A percentile compares a stretch with the other conserved stretches of the same genome.
phyloP scores from a whole-genome alignment of 495 filamentous ascomycete genomes.

The Neurospora sp. region DNA sequence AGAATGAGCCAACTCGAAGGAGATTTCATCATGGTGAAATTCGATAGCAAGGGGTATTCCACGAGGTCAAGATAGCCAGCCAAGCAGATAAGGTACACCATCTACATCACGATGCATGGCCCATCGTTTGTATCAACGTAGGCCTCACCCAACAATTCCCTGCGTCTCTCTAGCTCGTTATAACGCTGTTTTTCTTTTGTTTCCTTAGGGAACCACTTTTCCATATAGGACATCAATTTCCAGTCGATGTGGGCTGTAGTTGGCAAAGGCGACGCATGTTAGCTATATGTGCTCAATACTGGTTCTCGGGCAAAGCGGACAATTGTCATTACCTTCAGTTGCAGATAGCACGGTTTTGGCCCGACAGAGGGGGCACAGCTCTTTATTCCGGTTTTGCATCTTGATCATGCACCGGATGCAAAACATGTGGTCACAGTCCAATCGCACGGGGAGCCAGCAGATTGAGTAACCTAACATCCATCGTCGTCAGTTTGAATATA shows the following conservation, averaged over 20 bases:
- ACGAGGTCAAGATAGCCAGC: not conserved
- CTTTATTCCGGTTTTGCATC: slow-evolving; percentile 51
- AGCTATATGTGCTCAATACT: not conserved
- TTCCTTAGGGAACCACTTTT: slow-evolving; percentile 58
- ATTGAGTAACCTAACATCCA: slow-evolving; percentile 34
- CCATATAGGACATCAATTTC: slow-evolving; percentile 29
- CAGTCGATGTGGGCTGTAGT: slow-evolving; percentile 48
- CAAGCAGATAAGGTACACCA: not conserved
- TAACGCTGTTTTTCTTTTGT: slow-evolving; percentile 51
- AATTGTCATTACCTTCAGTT: slow-evolving; percentile 34
- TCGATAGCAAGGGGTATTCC: not conserved
- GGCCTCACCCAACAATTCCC: slow-evolving; percentile 42
- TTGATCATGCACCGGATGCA: slow-evolving; percentile 65
- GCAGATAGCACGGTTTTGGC: slow-evolving; percentile 49
- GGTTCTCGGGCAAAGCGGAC: not conserved
- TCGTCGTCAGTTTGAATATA: not conserved
- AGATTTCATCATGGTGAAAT: not conserved
- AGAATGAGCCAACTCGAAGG: not conserved
- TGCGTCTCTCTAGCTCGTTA: slow-evolving; percentile 43
- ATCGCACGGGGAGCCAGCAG: slow-evolving; percentile 54
- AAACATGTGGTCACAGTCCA: slow-evolving; percentile 57
- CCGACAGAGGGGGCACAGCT: slow-evolving; percentile 58
- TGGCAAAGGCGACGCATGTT: not conserved
- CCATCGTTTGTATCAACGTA: slow-evolving; percentile 30
- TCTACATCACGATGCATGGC: slow-evolving; percentile 34